phyloP scores from a whole-genome alignment of 1,284 basidiomycete genomes.

The Phlebopus sp. region DNA sequence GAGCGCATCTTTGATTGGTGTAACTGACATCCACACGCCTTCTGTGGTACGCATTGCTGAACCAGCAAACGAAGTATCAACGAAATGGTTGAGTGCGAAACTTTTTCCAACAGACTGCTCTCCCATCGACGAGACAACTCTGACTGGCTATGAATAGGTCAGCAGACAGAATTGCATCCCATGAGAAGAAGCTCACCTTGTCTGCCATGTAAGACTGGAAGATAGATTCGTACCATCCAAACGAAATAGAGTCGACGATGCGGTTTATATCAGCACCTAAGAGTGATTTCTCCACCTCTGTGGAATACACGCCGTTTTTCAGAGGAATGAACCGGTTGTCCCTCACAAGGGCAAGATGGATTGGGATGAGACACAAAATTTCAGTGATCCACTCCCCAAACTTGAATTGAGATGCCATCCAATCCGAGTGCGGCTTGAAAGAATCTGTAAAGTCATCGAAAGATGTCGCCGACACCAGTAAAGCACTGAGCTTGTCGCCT shows the following conservation, averaged over 20 bases:
- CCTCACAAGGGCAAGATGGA: constrained; percentile 55
- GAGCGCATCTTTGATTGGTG: constrained; percentile 51
- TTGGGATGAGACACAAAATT: constrained; percentile 59
- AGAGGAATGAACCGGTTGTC: constrained; percentile 60
- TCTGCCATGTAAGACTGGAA: constrained; percentile 59
- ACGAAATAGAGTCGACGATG: constrained; percentile 52
- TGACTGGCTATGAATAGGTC: constrained; percentile 43
- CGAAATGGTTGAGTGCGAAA: constrained; percentile 57
- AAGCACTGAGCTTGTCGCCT: constrained; percentile 38
- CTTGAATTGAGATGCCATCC: constrained; percentile 36
- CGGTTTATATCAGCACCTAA: constrained; percentile 54
- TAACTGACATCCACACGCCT: constrained; percentile 68
- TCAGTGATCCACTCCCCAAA: constrained; percentile 63
- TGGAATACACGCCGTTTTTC: constrained; percentile 53
- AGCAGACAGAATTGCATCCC: background rate
- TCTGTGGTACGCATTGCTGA: constrained; percentile 64
- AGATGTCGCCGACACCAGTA: constrained; percentile 30
- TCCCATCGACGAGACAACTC: constrained; percentile 65
- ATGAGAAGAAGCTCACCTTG: constrained; percentile 36
- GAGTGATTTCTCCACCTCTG: constrained; percentile 46
- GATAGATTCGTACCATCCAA: constrained; percentile 67
- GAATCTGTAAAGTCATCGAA: constrained; percentile 14
- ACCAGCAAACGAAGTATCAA: constrained; percentile 62
- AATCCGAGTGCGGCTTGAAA: constrained; percentile 12
- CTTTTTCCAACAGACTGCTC: constrained; percentile 65